Evolutionary conservation across 768 basidiomycete species (phyloP).

Genomic region (Trametes sanguinea): DNA sequence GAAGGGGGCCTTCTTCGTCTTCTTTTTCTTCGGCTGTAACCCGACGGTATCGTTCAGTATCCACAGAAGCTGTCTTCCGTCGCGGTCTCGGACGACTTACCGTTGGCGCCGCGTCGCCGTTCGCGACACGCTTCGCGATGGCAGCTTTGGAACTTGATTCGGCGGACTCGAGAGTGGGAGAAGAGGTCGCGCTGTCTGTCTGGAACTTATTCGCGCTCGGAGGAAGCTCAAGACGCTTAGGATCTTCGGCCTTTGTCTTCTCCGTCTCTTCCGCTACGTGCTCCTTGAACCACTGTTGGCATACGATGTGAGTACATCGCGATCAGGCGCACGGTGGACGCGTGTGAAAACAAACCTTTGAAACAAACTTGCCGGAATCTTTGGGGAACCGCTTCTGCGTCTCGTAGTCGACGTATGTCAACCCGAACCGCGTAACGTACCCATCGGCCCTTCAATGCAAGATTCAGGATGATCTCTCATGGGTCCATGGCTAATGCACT

Average conservation of each 20-base stretch:
- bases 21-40: conserved; percentile 25
- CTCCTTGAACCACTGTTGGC: conserved; percentile 35
- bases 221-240: conserved; percentile 7
- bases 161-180: conserved; percentile 13
- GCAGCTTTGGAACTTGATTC: neutral
- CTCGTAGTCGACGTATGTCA: conserved; percentile 70
- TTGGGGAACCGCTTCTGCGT: conserved; percentile 70
- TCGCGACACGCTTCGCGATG: conserved; percentile 12
- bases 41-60: neutral
- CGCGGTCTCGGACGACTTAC: neutral
- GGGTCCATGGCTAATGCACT: neutral
- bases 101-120: conserved; percentile 13
- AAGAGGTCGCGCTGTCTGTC: conserved; percentile 3
- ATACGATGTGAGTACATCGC: neutral
- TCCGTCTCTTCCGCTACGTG: conserved; percentile 27
- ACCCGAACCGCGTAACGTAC: conserved; percentile 66
- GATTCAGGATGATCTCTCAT: neutral
- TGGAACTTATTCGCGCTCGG: neutral
- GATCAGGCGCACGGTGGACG: too few species aligned
- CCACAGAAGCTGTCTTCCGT: neutral
- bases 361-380: conserved; percentile 57
- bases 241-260: neutral
- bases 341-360: conserved; percentile 42
- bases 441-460: conserved; percentile 54
- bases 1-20: conserved; percentile 28